A percentile compares a stretch with the other conserved stretches of the same genome.
Evolutionary conservation across 2,329 filamentous ascomycete genomes (phyloP).

Genomic region (Penicillium hordei): DNA sequence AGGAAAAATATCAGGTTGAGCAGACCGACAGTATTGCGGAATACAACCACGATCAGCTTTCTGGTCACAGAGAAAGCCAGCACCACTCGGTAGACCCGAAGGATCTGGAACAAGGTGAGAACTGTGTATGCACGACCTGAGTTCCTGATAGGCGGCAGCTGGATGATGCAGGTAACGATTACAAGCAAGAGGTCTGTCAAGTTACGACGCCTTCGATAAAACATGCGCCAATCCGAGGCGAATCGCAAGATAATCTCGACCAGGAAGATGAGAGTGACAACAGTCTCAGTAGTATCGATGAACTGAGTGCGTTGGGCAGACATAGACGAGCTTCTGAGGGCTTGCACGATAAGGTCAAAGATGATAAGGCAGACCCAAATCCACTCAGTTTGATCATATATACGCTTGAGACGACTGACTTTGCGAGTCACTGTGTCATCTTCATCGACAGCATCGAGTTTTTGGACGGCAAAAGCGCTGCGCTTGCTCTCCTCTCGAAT

Average conservation of each 20-base stretch:
- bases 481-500: slow-evolving; percentile 94
- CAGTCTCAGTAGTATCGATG: slow-evolving; percentile 70
- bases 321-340: slow-evolving; percentile 75
- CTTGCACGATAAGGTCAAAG: slow-evolving; percentile 76
- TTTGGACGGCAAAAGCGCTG: slow-evolving; percentile 83
- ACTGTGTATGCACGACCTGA: slow-evolving; percentile 76
- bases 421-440: slow-evolving; percentile 36
- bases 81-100: slow-evolving; percentile 89
- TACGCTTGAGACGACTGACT: slow-evolving; percentile 58
- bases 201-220: slow-evolving; percentile 72
- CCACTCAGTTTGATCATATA: slow-evolving; percentile 71
- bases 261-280: slow-evolving; percentile 75
- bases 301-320: slow-evolving; percentile 58
- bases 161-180: slow-evolving; percentile 77
- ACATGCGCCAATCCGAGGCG: slow-evolving; percentile 73
- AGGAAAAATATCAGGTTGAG: slow-evolving; percentile 94
- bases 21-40: slow-evolving; percentile 89
- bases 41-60: slow-evolving; percentile 78
- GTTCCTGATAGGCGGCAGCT: slow-evolving; percentile 75
- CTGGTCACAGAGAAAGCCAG: slow-evolving; percentile 83
- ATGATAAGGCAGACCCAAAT: slow-evolving; percentile 81
- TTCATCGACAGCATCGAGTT: slow-evolving; percentile 53
- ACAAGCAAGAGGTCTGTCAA: slow-evolving; percentile 78
- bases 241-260: slow-evolving; percentile 82
- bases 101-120: slow-evolving; percentile 88